phyloP scores from a whole-genome alignment of 768 basidiomycete species.

The Phanerochaete sordida region DNA sequence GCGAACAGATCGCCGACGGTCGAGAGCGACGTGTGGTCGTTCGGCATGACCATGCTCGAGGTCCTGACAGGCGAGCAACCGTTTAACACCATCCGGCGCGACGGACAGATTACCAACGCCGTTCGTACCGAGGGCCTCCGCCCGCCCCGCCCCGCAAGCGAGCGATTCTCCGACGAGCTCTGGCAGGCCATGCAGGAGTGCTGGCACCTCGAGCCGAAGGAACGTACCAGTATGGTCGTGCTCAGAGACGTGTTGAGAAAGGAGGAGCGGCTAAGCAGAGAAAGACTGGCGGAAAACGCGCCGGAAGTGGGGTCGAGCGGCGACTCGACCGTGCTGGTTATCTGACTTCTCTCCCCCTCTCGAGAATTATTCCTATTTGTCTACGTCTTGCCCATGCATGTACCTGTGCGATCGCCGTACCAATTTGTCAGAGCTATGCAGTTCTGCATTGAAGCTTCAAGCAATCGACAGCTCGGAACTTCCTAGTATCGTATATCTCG shows the following conservation, averaged over 20 bases:
- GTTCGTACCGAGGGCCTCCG: slow-evolving; percentile 33
- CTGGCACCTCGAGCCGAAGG: slow-evolving; percentile 38
- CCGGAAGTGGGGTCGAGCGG: not conserved
- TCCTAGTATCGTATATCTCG: too few species aligned
- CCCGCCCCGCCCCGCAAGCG: slow-evolving; percentile 40
- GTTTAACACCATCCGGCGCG: slow-evolving; percentile 46
- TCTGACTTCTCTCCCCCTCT: too few species aligned
- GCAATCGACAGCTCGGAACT: too few species aligned
- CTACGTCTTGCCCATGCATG: too few species aligned
- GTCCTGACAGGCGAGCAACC: slow-evolving; percentile 41
- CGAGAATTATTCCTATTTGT: too few species aligned
- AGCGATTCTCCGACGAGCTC: slow-evolving; percentile 43
- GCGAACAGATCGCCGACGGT: not conserved
- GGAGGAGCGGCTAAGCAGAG: slow-evolving; percentile 5
- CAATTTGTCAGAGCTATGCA: too few species aligned
- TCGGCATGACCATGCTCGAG: slow-evolving; percentile 1
- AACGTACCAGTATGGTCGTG: slow-evolving; percentile 39
- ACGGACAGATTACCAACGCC: slow-evolving; percentile 47
- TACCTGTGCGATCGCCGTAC: too few species aligned
- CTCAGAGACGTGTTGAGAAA: slow-evolving; percentile 28
- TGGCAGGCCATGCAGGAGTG: slow-evolving; percentile 46
- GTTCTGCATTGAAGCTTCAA: too few species aligned
- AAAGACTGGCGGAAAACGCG: not conserved
- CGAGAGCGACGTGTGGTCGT: slow-evolving; percentile 2
- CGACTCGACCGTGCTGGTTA: not conserved